Evolutionary conservation across 352 stramenopile species (phyloP).

Genomic region (Phytopythium delawarense): DNA sequence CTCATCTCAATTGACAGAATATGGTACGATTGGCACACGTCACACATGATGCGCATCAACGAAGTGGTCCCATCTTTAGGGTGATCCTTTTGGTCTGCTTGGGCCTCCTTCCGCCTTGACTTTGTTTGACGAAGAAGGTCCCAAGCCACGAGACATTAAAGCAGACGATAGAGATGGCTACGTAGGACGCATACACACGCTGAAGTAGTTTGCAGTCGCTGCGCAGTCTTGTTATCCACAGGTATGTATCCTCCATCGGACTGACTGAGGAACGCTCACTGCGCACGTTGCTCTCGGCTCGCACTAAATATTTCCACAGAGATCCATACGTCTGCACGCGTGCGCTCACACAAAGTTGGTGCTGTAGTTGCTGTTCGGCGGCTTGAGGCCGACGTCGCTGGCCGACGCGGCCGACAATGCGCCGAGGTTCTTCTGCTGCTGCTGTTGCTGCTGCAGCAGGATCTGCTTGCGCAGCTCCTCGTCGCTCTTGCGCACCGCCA

Average conservation of each 20-base stretch:
- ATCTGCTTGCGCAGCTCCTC: slow-evolving; percentile 10
- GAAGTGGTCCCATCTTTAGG: background rate
- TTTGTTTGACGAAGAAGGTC: too few relatives aligned
- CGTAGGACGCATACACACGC: too few relatives aligned
- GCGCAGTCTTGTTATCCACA: background rate
- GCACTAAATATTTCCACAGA: slow-evolving; percentile 1
- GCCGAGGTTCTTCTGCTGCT: slow-evolving; percentile 16
- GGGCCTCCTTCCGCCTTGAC: too few relatives aligned
- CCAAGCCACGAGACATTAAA: too few relatives aligned
- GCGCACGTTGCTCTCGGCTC: background rate
- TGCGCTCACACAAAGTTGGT: slow-evolving; percentile 29
- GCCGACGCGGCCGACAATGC: slow-evolving; percentile 11
- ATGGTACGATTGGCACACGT: background rate
- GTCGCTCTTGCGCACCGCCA: slow-evolving; percentile 14
- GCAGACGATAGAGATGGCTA: too few relatives aligned
- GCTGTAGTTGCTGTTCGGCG: slow-evolving; percentile 32
- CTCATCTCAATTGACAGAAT: background rate
- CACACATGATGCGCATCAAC: background rate
- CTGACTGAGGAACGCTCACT: background rate
- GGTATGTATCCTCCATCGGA: background rate
- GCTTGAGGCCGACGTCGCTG: slow-evolving; percentile 17
- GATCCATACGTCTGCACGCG: background rate
- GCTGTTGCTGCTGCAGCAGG: slow-evolving; percentile 10
- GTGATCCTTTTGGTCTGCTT: too few relatives aligned
- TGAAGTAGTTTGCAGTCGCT: background rate